Evolutionary conservation across 768 basidiomycete genomes (phyloP), one percentile per base, ranked within the genome.

Genomic region (Russula abietina): DNA sequence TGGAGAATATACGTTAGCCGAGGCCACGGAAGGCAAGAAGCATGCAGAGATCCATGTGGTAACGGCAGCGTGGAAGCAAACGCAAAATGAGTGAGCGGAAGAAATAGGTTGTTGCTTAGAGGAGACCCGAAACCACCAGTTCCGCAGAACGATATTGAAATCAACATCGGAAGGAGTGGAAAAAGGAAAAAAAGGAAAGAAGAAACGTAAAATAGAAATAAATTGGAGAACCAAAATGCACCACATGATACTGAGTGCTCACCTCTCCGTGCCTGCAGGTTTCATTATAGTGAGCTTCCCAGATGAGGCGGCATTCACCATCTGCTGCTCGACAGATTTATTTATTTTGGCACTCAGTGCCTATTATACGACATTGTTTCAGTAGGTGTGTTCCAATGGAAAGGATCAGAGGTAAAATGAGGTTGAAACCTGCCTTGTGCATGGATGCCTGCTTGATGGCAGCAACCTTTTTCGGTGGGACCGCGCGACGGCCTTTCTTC

Each of bases 261-360:
- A 76, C 74, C 70, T 70, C 63, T 83, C 80, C 43, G 78, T 71
- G 22, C 73, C 78, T 16, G 76, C 73, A 64, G 86, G 83, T 76
- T 89, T 91, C 93, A 98, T 93, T 72, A 98, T 93, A 32, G 91
- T 91, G 65, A 98, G 79, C 73, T 91, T 93, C 43, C 94, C 94
- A 48, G 86, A 79, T 5, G 91, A 93, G 3, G 94, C 94, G 8
- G 93, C 93, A 54, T 84, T 77, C 14, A 92, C 89, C 85, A 94
- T 92, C 74, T 95, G 93, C 59, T 82, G 80, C 73, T 98, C 94
- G 69, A 98, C 94, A 24, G 89, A 91, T 73, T 84, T 86, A 73
- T 90, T 93, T 71, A 97, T 94, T 76, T 93, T 94, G 56, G 92
- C 88, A 62, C 88, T 88, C 66, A 97, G 80, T 70, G 84, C 79